Evolutionary conservation across 2,329 filamentous ascomycete genomes (phyloP).

Genomic region (Chaetomium strumarium): DNA sequence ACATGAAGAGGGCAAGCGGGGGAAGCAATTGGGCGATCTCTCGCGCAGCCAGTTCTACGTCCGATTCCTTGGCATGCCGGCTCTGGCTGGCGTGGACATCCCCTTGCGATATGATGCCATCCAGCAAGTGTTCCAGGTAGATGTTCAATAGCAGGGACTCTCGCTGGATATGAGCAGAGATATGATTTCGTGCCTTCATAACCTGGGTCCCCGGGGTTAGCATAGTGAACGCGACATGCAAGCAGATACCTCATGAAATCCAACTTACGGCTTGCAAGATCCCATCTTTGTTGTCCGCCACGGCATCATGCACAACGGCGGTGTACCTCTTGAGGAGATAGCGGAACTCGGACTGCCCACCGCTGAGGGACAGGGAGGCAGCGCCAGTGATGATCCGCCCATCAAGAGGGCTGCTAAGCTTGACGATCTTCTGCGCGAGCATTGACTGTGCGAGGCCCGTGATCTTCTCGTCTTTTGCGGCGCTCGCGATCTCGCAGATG

Average conservation of each 20-base stretch:
- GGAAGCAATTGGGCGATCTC: constrained; percentile 85
- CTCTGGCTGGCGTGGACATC: constrained; percentile 63
- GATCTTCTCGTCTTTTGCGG: constrained; percentile 82
- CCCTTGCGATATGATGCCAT: constrained; percentile 83
- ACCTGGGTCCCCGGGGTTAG: constrained; percentile 39
- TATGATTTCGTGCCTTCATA: constrained; percentile 69
- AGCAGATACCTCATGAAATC: not conserved
- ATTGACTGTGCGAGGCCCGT: constrained; percentile 90
- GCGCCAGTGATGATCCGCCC: constrained; percentile 79
- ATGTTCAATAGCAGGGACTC: constrained; percentile 73
- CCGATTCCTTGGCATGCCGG: constrained; percentile 66
- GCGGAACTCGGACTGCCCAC: constrained; percentile 76
- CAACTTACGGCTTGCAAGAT: constrained; percentile 64
- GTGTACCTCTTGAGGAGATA: constrained; percentile 79
- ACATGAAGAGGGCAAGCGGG: constrained; percentile 80
- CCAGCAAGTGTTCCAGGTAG: constrained; percentile 77
- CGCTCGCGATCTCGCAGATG: constrained; percentile 81
- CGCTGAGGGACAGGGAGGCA: constrained; percentile 68
- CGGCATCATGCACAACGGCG: constrained; percentile 66
- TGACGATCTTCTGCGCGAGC: constrained; percentile 90
- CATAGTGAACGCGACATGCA: not conserved
- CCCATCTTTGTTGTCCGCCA: constrained; percentile 60
- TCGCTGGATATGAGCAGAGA: constrained; percentile 63
- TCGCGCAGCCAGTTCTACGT: constrained; percentile 74
- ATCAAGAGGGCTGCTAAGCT: constrained; percentile 74